phyloP scores from a whole-genome alignment of 2,329 filamentous ascomycete species.

The Didymella segeticola region DNA sequence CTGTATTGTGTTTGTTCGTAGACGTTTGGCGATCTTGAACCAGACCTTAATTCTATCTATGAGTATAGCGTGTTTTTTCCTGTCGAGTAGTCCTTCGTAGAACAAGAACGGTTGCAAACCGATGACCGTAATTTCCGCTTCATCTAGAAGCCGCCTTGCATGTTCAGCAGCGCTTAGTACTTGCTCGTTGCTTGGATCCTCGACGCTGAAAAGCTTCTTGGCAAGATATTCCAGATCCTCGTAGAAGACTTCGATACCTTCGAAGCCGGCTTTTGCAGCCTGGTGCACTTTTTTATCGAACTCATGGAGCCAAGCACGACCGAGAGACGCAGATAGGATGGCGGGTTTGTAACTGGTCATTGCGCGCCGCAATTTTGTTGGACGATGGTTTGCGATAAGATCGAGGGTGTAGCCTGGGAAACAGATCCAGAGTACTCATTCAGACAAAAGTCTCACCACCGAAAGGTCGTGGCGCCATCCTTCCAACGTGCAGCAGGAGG shows the following conservation, averaged over 20 bases:
- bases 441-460: not conserved
- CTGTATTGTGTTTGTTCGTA: conserved; percentile 8
- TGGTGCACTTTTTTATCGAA: conserved; percentile 6
- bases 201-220: conserved; percentile 1
- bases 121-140: conserved; percentile 1
- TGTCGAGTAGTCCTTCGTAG: conserved; percentile 11
- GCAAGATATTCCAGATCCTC: conserved; percentile 9
- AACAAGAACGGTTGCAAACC: conserved; percentile 11
- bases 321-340: conserved; percentile 7
- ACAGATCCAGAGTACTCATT: not conserved
- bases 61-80: conserved; percentile 7
- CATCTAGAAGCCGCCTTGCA: not conserved
- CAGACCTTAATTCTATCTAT: conserved; percentile 10
- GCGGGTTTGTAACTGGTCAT: conserved; percentile 6
- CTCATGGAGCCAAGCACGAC: conserved; percentile 10
- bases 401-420: not conserved
- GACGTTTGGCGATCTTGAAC: conserved; percentile 10
- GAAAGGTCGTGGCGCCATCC: not conserved
- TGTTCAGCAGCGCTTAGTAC: not conserved
- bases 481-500: not conserved
- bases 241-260: conserved; percentile 13
- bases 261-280: conserved; percentile 1
- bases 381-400: not conserved
- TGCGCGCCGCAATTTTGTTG: not conserved
- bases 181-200: not conserved